Percentiles rank a stretch among this genome's conserved stretches.
These are phyloP conservation scores for Aurinia saxatilis DNA, from an alignment of 345 rosid genomes.

Conservation along the genomic window DNA sequence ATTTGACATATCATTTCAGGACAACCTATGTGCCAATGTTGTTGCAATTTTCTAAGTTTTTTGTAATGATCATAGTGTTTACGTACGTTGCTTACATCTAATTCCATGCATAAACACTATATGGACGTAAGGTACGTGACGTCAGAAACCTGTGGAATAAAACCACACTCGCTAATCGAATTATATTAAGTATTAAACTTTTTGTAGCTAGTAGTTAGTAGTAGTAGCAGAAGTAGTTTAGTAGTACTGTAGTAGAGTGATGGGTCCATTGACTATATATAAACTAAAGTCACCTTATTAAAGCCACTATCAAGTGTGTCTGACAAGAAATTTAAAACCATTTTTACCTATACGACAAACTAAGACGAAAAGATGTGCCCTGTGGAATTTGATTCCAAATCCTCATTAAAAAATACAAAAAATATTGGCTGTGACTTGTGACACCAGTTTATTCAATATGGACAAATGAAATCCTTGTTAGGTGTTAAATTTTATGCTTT, in stretches of 20 bases:
- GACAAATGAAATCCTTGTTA: too few species aligned
- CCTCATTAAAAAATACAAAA: not conserved
- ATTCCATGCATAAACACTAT: not conserved
- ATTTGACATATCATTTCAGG: not conserved
- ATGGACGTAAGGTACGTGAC: not conserved
- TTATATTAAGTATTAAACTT: too few species aligned
- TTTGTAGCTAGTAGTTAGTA: too few species aligned
- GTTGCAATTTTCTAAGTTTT: not conserved
- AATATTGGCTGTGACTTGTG: too few species aligned
- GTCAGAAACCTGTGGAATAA: conserved; percentile 2
- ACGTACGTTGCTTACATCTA: not conserved
- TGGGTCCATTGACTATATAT: not conserved
- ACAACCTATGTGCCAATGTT: not conserved
- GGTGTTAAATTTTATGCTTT: too few species aligned
- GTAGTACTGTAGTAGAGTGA: not conserved
- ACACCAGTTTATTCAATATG: not conserved
- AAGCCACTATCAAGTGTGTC: not conserved
- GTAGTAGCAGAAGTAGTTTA: too few species aligned
- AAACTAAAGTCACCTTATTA: not conserved
- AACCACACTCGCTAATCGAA: not conserved
- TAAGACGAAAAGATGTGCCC: not conserved
- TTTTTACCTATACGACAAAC: not conserved
- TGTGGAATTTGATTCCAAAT: not conserved
- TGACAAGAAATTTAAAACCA: not conserved
- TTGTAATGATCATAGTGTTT: too few species aligned